Evolutionary conservation across 1,284 basidiomycete species (phyloP).

Genomic region (Coniophora puteana): DNA sequence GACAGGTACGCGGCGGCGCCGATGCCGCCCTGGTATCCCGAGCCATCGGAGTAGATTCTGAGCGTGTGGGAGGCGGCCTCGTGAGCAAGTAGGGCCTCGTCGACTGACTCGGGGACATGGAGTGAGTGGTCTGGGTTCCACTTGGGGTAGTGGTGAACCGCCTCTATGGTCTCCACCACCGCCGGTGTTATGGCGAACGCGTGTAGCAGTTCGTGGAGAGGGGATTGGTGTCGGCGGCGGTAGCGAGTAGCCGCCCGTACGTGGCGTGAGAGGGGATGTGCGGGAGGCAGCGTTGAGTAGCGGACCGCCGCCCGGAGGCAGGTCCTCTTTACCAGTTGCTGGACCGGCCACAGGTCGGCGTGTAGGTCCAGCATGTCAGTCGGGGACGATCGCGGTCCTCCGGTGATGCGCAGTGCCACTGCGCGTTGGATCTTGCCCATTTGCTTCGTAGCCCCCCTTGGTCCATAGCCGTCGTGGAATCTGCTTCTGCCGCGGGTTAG

Average conservation of each 20-base stretch:
- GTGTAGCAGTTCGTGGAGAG: slow-evolving; percentile 9
- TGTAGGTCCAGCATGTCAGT: slow-evolving; percentile 18
- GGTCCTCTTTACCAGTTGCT: slow-evolving; percentile 12
- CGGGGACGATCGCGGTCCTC: slow-evolving; percentile 17
- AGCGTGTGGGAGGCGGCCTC: neutral
- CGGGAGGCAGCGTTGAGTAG: slow-evolving; percentile 6
- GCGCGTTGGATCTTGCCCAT: slow-evolving; percentile 13
- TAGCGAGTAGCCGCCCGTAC: neutral
- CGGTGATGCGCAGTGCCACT: slow-evolving; percentile 15
- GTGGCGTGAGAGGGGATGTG: slow-evolving; percentile 8
- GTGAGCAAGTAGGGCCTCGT: slow-evolving; percentile 5
- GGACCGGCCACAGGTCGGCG: slow-evolving; percentile 15
- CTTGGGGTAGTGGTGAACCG: neutral
- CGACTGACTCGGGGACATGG: slow-evolving; percentile 1
- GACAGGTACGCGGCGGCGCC: slow-evolving; percentile 13
- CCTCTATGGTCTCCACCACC: slow-evolving; percentile 8
- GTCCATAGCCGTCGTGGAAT: neutral
- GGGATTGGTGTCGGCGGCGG: slow-evolving; percentile 3
- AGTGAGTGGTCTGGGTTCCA: slow-evolving; percentile 2
- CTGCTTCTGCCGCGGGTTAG: neutral
- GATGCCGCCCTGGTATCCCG: slow-evolving; percentile 12
- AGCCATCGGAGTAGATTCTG: slow-evolving; percentile 16
- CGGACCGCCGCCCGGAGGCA: slow-evolving; percentile 6
- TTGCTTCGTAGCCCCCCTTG: slow-evolving; percentile 10
- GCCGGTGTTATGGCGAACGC: slow-evolving; percentile 1